Percentiles rank a stretch among this genome's conserved stretches.
Evolutionary conservation across 306 rosid species (phyloP).

Genomic region (Abrus pulchellus): DNA sequence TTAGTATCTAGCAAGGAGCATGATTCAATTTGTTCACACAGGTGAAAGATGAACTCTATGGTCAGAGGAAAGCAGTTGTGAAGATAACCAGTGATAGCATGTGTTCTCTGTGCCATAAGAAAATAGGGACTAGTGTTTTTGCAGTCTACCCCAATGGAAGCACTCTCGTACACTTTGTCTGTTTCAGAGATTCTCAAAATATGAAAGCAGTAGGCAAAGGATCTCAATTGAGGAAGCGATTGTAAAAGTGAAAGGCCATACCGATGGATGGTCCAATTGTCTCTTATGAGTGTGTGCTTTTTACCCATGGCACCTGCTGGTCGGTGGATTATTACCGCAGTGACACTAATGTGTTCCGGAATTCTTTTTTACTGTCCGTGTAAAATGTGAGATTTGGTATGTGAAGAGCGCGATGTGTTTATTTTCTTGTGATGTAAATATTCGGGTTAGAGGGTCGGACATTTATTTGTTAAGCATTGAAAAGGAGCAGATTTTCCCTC

Average conservation of each 20-base stretch:
- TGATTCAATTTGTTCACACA: slow-evolving; percentile 48
- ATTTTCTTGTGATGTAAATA: slow-evolving; percentile 45
- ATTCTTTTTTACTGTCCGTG: not conserved
- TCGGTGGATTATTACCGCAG: not conserved
- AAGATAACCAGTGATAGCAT: slow-evolving; percentile 87
- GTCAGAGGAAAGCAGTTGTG: slow-evolving; percentile 78
- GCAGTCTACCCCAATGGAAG: slow-evolving; percentile 90
- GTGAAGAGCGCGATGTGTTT: slow-evolving; percentile 41
- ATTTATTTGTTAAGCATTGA: slow-evolving; percentile 7
- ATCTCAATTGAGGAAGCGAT: slow-evolving; percentile 66
- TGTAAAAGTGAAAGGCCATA: slow-evolving; percentile 38
- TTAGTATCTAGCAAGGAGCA: not conserved
- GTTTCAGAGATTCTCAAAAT: too few species aligned
- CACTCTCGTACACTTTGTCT: too few species aligned
- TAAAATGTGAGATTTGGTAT: slow-evolving; percentile 43
- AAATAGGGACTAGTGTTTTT: slow-evolving; percentile 92
- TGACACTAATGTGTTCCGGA: slow-evolving; percentile 25
- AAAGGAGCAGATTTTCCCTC: slow-evolving; percentile 38
- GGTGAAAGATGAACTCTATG: slow-evolving; percentile 91
- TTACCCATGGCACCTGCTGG: slow-evolving; percentile 9
- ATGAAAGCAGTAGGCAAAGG: slow-evolving; percentile 82
- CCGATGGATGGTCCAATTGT: slow-evolving; percentile 15
- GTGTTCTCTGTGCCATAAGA: slow-evolving; percentile 97
- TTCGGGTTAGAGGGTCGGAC: slow-evolving; percentile 26
- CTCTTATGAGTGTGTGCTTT: not conserved